Evolutionary conservation across 768 basidiomycete species (phyloP).

Genomic region (Serendipita sp.): DNA sequence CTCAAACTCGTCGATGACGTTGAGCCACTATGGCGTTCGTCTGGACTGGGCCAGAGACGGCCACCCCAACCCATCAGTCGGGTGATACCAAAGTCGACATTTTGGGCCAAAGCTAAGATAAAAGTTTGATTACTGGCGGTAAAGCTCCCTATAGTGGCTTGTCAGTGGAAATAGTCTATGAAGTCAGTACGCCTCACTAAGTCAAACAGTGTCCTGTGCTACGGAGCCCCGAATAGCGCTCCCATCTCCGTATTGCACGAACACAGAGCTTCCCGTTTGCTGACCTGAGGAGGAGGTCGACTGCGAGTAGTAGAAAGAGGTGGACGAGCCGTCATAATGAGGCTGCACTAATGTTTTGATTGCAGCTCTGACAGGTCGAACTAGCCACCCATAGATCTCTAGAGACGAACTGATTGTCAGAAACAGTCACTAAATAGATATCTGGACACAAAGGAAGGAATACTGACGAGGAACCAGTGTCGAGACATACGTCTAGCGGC

Average conservation of each 20-base stretch:
- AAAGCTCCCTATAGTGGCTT: not conserved
- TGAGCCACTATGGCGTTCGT: not conserved
- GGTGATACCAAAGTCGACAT: not conserved
- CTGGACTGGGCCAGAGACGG: not conserved
- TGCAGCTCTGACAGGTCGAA: not conserved
- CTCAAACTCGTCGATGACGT: not conserved
- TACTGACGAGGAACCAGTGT: not conserved
- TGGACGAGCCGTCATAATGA: not conserved
- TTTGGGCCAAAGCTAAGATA: not conserved
- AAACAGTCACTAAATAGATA: too few relatives aligned
- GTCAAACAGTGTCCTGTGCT: not conserved
- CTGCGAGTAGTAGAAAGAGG: not conserved
- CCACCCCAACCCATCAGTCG: not conserved
- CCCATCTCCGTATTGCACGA: not conserved
- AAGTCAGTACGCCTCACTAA: not conserved
- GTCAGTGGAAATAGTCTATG: too few relatives aligned
- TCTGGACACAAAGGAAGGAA: too few relatives aligned
- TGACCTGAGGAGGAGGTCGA: not conserved
- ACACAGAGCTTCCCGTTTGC: not conserved
- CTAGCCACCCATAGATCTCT: conserved; percentile 1
- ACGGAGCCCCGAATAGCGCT: not conserved
- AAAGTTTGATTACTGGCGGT: not conserved
- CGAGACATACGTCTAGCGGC: not conserved
- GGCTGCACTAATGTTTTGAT: not conserved
- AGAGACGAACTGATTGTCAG: not conserved